Evolutionary conservation across 306 rosid genomes (phyloP).

Genomic region (Castanospermum australe): DNA sequence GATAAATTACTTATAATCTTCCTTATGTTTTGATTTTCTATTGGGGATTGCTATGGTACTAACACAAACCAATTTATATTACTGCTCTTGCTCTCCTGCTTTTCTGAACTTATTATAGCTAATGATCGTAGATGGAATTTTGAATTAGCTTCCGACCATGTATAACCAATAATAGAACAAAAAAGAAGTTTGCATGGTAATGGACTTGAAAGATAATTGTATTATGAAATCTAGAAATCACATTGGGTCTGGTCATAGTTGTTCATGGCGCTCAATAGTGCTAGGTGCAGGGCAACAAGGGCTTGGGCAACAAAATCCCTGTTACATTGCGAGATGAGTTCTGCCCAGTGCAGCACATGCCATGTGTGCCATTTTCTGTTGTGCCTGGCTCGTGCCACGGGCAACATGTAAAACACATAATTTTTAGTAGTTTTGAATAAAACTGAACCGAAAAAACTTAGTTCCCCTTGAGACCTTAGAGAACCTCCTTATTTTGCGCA

Average conservation of each 20-base stretch:
- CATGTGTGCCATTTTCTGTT: no score
- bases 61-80: constrained; percentile 4
- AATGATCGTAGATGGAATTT: neutral
- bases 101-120: neutral
- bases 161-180: neutral
- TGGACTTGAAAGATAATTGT: neutral
- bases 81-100: neutral
- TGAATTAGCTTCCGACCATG: neutral
- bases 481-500: no score
- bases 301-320: no score
- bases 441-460: no score
- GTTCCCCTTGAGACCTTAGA: no score
- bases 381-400: no score
- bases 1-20: no score
- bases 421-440: no score
- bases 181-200: neutral
- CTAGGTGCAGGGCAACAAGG: neutral
- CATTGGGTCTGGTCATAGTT: neutral
- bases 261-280: neutral
- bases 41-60: neutral
- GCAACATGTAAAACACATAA: no score
- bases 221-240: constrained; percentile 11
- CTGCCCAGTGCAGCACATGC: no score
- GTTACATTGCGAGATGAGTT: no score
- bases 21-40: no score